Base-by-base conservation (phyloP, 2,329 filamentous ascomycete genomes). In the Cercospora berteroae region DNA sequence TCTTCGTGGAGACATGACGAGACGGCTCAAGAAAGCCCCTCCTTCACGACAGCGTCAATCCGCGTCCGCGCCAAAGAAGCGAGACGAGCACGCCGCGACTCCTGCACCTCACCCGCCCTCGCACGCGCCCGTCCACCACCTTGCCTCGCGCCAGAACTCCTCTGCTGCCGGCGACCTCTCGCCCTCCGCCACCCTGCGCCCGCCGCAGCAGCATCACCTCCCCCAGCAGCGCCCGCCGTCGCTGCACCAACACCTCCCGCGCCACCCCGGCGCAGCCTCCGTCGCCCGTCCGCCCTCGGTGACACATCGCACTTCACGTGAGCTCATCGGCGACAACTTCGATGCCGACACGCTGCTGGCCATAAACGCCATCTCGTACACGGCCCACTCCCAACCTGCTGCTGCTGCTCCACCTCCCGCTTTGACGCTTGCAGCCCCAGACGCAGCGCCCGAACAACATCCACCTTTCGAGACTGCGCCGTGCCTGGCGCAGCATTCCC, bases 251-350 rank as follows among this genome's bases (percentile, higher is more conserved):
- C 61, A 64, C 7, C 52, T n/a, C 18, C 52, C 13, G 16, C 25
- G 44, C 23, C 63, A 42, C 61, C 42, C 50, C 31, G 52, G 39
- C 63, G 18, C 39, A 20, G 16, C 31, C 65, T 27, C 36, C 56
- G 42, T 13, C 65, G 63, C 65, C 52, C 62, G 59, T 64, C 75
- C 73, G 20, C 70, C 71, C 67, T 77, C 77, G 31, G 70, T 77
- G 65, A 76, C 73, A 59, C 76, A 77, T 56, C 74, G 76, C 73
- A 70, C 72, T 62, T 72, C 74, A 23, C 68, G 72, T 63, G 78
- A 79, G 63, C 75, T 80, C 59, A 73, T 80, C 66, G 81, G 80
- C 65, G 72, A 75, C 68, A 76, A 78, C 68, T 82, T 82, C 75
- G 79, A 80, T 76, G 74, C 75, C 64, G 75, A 76, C 62, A 75